A percentile compares a stretch with the other conserved stretches of the same genome.
Conservation (phyloP, 2,329 filamentous ascomycete species). For the Sclerotinia minor region DNA sequence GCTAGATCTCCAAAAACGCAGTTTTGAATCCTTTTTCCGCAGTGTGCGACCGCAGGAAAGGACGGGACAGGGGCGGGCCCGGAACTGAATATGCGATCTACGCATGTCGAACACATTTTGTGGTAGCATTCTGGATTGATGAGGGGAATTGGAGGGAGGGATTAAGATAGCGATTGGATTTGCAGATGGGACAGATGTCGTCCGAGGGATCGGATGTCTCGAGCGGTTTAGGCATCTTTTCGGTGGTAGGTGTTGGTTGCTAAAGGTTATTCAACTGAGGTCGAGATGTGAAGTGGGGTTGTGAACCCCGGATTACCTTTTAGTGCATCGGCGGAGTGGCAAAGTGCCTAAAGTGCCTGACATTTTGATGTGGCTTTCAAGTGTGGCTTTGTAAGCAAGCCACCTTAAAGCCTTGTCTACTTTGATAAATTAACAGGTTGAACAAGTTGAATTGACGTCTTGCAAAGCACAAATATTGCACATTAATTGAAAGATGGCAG, state of each 20-base stretch:
- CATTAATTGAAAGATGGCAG: conserved; percentile 30
- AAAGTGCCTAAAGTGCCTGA: too few species aligned
- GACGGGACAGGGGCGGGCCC: conserved; percentile 90
- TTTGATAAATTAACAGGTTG: too few species aligned
- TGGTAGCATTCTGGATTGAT: conserved; percentile 99
- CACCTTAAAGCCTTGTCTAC: conserved; percentile 33
- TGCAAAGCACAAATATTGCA: conserved; percentile 26
- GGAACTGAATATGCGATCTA: conserved; percentile 88
- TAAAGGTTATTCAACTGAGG: conserved; percentile 27
- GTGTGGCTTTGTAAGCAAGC: conserved; percentile 25
- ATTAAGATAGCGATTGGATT: conserved; percentile 94
- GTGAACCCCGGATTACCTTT: background rate
- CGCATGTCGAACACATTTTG: conserved; percentile 96
- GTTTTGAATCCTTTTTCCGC: conserved; percentile 78
- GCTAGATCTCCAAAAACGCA: conserved; percentile 88
- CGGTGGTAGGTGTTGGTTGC: background rate
- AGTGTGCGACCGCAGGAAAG: conserved; percentile 85
- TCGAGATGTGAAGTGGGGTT: background rate
- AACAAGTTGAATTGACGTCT: background rate
- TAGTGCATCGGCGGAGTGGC: background rate
- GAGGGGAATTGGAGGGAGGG: conserved; percentile 88
- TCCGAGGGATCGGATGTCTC: conserved; percentile 36
- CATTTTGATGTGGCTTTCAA: background rate
- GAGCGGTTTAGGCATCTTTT: conserved; percentile 13
- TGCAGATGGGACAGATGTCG: conserved; percentile 96